phyloP scores from a whole-genome alignment of 495 filamentous ascomycete species.

The Venustampulla echinocandica region DNA sequence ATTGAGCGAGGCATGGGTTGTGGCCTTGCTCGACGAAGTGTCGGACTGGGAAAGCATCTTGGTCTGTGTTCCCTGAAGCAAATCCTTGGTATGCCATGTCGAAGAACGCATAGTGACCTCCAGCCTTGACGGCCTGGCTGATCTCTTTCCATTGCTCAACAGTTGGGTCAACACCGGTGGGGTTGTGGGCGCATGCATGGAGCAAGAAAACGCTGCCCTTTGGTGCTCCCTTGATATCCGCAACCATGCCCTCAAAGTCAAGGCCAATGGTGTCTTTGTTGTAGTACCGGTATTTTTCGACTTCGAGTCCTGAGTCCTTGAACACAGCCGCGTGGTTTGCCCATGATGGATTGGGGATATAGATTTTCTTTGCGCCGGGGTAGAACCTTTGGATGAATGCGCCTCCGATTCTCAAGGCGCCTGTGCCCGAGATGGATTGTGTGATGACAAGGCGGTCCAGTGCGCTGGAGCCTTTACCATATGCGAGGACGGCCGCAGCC shows the following conservation, averaged over 20 bases:
- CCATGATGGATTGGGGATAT: slow-evolving; percentile 93
- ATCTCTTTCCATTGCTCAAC: slow-evolving; percentile 89
- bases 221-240: slow-evolving; percentile 83
- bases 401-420: slow-evolving; percentile 87
- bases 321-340: slow-evolving; percentile 97
- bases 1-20: slow-evolving; percentile 80
- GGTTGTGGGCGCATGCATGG: slow-evolving; percentile 98
- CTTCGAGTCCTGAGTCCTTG: slow-evolving; percentile 81
- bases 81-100: slow-evolving; percentile 99
- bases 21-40: slow-evolving; percentile 91
- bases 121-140: slow-evolving; percentile 77
- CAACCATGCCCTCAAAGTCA: slow-evolving; percentile 90
- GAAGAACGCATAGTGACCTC: slow-evolving; percentile 92
- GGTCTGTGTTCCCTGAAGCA: slow-evolving; percentile 82
- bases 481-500: slow-evolving; percentile 83
- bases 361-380: slow-evolving; percentile 84
- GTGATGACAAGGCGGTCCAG: slow-evolving; percentile 84
- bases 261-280: slow-evolving; percentile 97
- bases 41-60: slow-evolving; percentile 85
- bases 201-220: slow-evolving; percentile 82
- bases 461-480: slow-evolving; percentile 67
- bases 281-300: slow-evolving; percentile 95
- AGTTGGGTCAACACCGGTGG: slow-evolving; percentile 93
- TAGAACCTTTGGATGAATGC: slow-evolving; percentile 88
- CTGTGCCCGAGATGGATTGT: slow-evolving; percentile 96